Conservation (phyloP, 2,329 filamentous ascomycete species). For the Colletotrichum gloeosporioides region DNA sequence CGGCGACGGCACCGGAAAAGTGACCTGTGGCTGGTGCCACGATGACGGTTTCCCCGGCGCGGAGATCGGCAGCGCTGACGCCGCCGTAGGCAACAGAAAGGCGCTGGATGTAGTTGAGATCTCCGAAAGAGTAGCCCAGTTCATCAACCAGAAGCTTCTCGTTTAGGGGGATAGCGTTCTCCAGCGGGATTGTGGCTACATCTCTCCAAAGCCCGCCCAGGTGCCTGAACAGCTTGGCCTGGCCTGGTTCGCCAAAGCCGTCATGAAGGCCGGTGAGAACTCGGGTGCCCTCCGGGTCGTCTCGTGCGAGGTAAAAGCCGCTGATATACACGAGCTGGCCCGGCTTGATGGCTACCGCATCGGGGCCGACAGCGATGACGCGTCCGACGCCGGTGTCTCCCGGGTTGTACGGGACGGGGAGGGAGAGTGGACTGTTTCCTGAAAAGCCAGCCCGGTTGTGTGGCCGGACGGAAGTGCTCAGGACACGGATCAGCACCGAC, state of each 20-base stretch:
- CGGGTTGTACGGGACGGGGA: slow-evolving; percentile 36
- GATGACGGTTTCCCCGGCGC: slow-evolving; percentile 53
- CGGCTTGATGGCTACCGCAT: slow-evolving; percentile 32
- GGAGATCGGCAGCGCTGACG: slow-evolving; percentile 42
- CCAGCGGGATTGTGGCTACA: slow-evolving; percentile 34
- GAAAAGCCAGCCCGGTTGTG: neutral
- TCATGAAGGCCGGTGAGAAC: slow-evolving; percentile 33
- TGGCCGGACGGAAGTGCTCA: neutral
- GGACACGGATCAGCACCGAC: neutral
- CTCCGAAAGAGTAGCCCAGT: slow-evolving; percentile 44
- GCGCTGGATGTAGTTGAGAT: slow-evolving; percentile 26
- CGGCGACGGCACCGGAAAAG: slow-evolving; percentile 53
- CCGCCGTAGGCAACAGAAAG: slow-evolving; percentile 51
- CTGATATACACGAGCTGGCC: slow-evolving; percentile 40
- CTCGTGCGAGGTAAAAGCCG: slow-evolving; percentile 31
- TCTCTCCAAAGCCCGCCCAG: slow-evolving; percentile 34
- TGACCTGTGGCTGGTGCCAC: slow-evolving; percentile 55
- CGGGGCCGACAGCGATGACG: slow-evolving; percentile 35
- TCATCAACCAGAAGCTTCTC: slow-evolving; percentile 27
- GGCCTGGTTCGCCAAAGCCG: slow-evolving; percentile 25
- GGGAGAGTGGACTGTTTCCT: neutral
- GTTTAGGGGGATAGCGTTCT: slow-evolving; percentile 36
- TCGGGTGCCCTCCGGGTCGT: slow-evolving; percentile 28
- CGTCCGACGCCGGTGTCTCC: slow-evolving; percentile 39
- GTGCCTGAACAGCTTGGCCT: slow-evolving; percentile 27